Percentiles rank a stretch among this genome's conserved stretches.
phyloP scores from a whole-genome alignment of 495 filamentous ascomycete species.

The Neurospora terricola region DNA sequence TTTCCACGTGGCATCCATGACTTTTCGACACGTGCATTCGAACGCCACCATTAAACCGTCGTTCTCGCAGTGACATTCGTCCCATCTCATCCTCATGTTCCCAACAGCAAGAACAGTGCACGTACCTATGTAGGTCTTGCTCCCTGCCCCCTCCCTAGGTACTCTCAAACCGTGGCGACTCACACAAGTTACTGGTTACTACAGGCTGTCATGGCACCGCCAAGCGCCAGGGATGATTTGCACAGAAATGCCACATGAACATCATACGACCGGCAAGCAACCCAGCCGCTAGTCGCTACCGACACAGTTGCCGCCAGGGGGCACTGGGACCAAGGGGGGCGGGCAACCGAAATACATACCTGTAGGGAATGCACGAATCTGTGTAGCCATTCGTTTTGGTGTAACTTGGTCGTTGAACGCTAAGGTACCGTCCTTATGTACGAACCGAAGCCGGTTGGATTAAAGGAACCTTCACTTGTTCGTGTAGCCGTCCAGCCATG shows the following conservation, averaged over 20 bases:
- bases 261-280: neutral
- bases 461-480: no score
- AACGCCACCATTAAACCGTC: neutral
- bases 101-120: neutral
- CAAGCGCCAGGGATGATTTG: neutral
- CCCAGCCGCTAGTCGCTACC: neutral
- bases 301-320: neutral
- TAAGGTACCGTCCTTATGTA: no score
- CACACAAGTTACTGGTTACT: no score
- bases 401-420: no score
- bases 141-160: no score
- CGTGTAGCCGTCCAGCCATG: no score
- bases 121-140: neutral
- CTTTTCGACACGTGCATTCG: neutral
- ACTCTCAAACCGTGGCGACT: no score
- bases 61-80: neutral
- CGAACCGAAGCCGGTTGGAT: no score
- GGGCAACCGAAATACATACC: no score
- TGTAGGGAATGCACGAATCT: no score
- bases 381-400: no score
- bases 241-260: neutral
- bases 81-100: neutral
- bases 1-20: neutral
- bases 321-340: no score
- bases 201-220: neutral